These are phyloP conservation scores for Tricholoma furcatifolium DNA, from an alignment of 768 basidiomycete species.

Conservation along the genomic window DNA sequence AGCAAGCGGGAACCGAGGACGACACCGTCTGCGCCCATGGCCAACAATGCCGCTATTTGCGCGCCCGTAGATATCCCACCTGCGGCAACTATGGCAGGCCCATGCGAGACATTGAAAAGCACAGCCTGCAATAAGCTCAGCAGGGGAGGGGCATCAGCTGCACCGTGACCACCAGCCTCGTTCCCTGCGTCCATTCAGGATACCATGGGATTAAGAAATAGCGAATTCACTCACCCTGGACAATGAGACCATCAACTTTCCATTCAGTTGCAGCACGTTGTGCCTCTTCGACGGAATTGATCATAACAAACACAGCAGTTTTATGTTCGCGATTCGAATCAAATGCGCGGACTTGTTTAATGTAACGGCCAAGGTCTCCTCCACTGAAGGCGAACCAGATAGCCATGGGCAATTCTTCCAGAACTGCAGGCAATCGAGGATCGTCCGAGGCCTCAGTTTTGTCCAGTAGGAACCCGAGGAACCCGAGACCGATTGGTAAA, in stretches of 20 bases:
- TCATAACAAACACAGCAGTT: slow-evolving; percentile 52
- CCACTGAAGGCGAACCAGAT: slow-evolving; percentile 65
- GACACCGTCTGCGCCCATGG: slow-evolving; percentile 52
- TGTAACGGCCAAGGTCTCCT: slow-evolving; percentile 45
- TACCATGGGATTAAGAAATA: background rate
- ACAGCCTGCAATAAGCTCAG: slow-evolving; percentile 46
- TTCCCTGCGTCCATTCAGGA: slow-evolving; percentile 17
- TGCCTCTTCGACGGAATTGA: slow-evolving; percentile 50
- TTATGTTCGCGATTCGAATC: slow-evolving; percentile 34
- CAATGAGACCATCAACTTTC: slow-evolving; percentile 60
- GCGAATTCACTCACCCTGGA: slow-evolving; percentile 54
- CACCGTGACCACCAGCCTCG: slow-evolving; percentile 33
- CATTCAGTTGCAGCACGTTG: slow-evolving; percentile 45
- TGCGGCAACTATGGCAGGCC: slow-evolving; percentile 54
- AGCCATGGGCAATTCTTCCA: slow-evolving; percentile 44
- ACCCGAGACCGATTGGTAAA: slow-evolving; percentile 58
- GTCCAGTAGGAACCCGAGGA: slow-evolving; percentile 58
- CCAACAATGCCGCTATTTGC: slow-evolving; percentile 49
- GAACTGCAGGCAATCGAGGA: slow-evolving; percentile 37
- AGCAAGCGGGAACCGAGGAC: slow-evolving; percentile 61
- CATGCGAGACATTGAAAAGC: slow-evolving; percentile 32
- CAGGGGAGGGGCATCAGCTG: slow-evolving; percentile 43
- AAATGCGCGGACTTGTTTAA: slow-evolving; percentile 43
- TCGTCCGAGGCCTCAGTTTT: slow-evolving; percentile 31
- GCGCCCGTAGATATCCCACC: slow-evolving; percentile 56